phyloP scores from a whole-genome alignment of 2,329 filamentous ascomycete genomes.

The Neodidymelliopsis sp. region DNA sequence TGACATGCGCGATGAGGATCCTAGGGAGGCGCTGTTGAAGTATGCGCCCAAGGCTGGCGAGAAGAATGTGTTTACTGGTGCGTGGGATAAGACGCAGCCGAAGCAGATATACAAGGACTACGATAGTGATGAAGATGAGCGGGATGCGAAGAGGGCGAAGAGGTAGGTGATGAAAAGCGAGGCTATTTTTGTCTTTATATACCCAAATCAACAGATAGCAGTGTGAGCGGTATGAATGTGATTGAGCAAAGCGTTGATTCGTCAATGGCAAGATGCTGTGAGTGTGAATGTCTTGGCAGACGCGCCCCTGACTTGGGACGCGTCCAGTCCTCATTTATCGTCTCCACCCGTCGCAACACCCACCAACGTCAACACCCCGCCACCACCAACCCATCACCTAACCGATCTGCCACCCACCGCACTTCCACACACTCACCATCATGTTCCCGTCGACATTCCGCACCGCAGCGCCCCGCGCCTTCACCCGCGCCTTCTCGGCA shows the following conservation, averaged over 20 bases:
- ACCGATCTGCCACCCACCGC: background rate
- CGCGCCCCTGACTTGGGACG: slow-evolving; percentile 11
- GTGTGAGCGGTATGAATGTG: no score
- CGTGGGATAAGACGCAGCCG: slow-evolving; percentile 91
- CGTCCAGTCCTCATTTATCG: slow-evolving; percentile 10
- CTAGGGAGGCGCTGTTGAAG: slow-evolving; percentile 89
- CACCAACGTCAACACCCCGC: slow-evolving; percentile 13
- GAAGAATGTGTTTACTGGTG: slow-evolving; percentile 92
- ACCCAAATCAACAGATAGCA: background rate
- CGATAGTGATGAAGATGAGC: slow-evolving; percentile 81
- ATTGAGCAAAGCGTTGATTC: no score
- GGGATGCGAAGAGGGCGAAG: slow-evolving; percentile 66
- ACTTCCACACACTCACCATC: slow-evolving; percentile 9
- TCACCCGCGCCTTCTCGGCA: slow-evolving; percentile 78
- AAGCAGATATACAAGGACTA: slow-evolving; percentile 89
- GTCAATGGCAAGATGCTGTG: background rate
- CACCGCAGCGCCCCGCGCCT: slow-evolving; percentile 60
- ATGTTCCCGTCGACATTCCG: slow-evolving; percentile 53
- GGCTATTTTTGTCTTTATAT: background rate
- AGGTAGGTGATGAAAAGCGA: slow-evolving; percentile 18
- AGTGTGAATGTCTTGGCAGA: slow-evolving; percentile 8
- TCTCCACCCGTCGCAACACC: slow-evolving; percentile 15
- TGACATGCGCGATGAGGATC: slow-evolving; percentile 95
- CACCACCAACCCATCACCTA: slow-evolving; percentile 10
- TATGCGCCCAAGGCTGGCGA: slow-evolving; percentile 93